These are phyloP conservation scores for Beauveria rudraprayagi DNA, from an alignment of 2,329 filamentous ascomycete genomes.

Conservation along the genomic window DNA sequence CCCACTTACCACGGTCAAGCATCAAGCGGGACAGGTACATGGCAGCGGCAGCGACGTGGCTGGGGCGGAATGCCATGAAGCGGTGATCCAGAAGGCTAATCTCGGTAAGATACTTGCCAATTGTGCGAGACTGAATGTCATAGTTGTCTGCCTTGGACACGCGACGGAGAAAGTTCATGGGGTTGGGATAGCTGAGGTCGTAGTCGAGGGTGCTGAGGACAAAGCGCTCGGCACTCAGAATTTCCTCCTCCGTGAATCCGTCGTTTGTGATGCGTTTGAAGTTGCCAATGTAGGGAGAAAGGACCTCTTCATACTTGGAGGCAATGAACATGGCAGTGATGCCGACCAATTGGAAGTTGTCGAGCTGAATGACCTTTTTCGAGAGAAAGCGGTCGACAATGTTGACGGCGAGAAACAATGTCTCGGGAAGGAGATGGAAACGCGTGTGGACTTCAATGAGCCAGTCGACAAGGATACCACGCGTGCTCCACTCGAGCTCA, in stretches of 20 bases:
- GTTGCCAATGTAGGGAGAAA: constrained; percentile 93
- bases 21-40: constrained; percentile 94
- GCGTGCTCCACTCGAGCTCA: constrained; percentile 97
- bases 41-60: constrained; percentile 80
- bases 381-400: constrained; percentile 97
- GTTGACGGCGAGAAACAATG: constrained; percentile 93
- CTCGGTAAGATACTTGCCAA: constrained; percentile 96
- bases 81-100: constrained; percentile 92
- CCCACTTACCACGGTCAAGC: constrained; percentile 85
- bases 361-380: constrained; percentile 88
- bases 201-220: constrained; percentile 88
- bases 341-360: constrained; percentile 91
- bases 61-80: constrained; percentile 83
- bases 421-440: constrained; percentile 92
- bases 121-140: constrained; percentile 92
- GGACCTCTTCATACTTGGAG: constrained; percentile 96
- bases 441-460: constrained; percentile 96
- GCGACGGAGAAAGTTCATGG: constrained; percentile 98
- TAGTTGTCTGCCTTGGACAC: constrained; percentile 99
- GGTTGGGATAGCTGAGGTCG: constrained; percentile 96
- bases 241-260: constrained; percentile 90
- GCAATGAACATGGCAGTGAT: constrained; percentile 99
- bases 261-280: constrained; percentile 96
- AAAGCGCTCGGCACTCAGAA: constrained; percentile 93
- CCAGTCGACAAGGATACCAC: constrained; percentile 96